These are phyloP conservation scores for Cucumis melo DNA, from an alignment of 306 rosid species.

Conservation along the genomic window DNA sequence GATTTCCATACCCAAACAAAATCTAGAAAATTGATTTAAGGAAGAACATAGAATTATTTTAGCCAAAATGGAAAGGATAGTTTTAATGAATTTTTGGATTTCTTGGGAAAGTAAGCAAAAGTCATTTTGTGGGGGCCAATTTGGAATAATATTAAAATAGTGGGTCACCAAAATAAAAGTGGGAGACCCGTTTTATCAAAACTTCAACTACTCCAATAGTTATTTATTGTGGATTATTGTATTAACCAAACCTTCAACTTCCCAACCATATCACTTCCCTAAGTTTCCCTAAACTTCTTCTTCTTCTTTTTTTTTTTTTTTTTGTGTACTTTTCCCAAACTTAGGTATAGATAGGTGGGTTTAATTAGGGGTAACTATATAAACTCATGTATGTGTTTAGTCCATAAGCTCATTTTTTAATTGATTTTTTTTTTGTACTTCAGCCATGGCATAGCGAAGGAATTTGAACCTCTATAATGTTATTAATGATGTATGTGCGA, in stretches of 20 bases:
- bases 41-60: not conserved
- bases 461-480: no score
- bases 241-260: not conserved
- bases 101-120: not conserved
- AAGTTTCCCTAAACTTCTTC: not conserved
- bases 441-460: no score
- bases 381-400: no score
- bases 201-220: not conserved
- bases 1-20: not conserved
- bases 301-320: not conserved
- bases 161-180: slow-evolving; percentile 1
- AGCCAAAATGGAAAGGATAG: not conserved
- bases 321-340: not conserved
- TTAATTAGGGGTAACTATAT: no score
- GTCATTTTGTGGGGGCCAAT: not conserved
- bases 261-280: not conserved
- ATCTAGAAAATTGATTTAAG: not conserved
- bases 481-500: no score
- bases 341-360: no score
- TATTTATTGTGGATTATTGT: not conserved
- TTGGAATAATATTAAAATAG: not conserved
- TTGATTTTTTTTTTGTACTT: no score
- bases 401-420: no score
- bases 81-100: not conserved
- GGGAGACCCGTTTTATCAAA: slow-evolving; percentile 1